Evolutionary conservation across 371 early-diverging fungal species (phyloP).

Genomic region (Mycotypha africana): DNA sequence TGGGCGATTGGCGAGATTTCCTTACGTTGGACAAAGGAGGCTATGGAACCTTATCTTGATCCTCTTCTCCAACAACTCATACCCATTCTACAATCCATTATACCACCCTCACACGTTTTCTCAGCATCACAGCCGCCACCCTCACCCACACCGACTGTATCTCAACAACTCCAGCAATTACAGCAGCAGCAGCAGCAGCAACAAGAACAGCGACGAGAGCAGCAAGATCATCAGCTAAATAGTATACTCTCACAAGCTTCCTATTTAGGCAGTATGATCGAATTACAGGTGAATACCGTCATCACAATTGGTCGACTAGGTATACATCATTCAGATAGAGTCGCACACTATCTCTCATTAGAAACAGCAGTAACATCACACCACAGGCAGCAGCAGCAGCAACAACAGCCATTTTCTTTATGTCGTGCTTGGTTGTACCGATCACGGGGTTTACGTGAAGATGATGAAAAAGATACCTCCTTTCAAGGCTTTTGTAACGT

Average conservation of each 20-base stretch:
- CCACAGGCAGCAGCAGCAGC: conserved; percentile 62
- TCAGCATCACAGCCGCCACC: too few relatives aligned
- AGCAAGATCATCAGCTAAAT: too few relatives aligned
- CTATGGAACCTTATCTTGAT: conserved; percentile 60
- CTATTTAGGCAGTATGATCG: conserved; percentile 6
- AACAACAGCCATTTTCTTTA: too few relatives aligned
- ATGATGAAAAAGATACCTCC: conserved; percentile 88
- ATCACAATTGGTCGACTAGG: conserved; percentile 92
- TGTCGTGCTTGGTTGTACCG: conserved; percentile 77
- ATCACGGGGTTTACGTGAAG: conserved; percentile 66
- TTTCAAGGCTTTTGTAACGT: conserved; percentile 81
- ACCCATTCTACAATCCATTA: conserved; percentile 23
- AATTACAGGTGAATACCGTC: conserved; percentile 84
- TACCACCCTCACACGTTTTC: conserved; percentile 49
- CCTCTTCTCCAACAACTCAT: conserved; percentile 67
- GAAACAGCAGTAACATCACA: too few relatives aligned
- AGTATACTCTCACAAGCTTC: too few relatives aligned
- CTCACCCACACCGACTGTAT: too few relatives aligned
- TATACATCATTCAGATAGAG: conserved; percentile 60
- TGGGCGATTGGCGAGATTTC: conserved; percentile 97
- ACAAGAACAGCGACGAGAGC: too few relatives aligned
- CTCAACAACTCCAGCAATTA: too few relatives aligned
- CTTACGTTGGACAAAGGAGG: conserved; percentile 55
- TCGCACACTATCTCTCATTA: conserved; percentile 67
- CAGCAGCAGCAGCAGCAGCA: too few relatives aligned